These are phyloP conservation scores for Crithidia expoeki DNA, from an alignment of 208 protist species.

Conservation along the genomic window DNA sequence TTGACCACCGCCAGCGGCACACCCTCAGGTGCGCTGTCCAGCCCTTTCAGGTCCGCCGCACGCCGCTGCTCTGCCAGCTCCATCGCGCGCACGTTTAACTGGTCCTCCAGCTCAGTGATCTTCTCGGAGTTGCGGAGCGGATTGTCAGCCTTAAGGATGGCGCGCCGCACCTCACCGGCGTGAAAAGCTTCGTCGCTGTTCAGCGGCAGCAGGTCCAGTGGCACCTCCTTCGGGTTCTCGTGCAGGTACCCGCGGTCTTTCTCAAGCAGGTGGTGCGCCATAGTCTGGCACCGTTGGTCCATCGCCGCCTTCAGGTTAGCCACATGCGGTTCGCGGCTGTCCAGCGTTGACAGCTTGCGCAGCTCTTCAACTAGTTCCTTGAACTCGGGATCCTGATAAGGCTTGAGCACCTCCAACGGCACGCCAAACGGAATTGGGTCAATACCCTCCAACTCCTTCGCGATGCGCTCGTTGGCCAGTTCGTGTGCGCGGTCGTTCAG, in stretches of 20 bases:
- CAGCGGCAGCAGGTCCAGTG: slow-evolving; percentile 43
- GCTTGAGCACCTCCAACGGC: slow-evolving; percentile 47
- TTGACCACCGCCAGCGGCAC: slow-evolving; percentile 50
- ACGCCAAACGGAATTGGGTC: slow-evolving; percentile 41
- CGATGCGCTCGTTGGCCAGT: slow-evolving; percentile 40
- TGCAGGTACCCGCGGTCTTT: slow-evolving; percentile 52
- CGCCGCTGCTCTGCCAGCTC: slow-evolving; percentile 53
- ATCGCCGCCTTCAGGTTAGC: slow-evolving; percentile 38
- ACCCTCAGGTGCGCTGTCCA: slow-evolving; percentile 53
- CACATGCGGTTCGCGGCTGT: slow-evolving; percentile 26
- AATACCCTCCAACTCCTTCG: slow-evolving; percentile 44
- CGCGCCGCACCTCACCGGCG: slow-evolving; percentile 36
- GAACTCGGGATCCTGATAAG: slow-evolving; percentile 43
- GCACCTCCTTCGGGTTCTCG: slow-evolving; percentile 44
- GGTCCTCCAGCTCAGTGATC: slow-evolving; percentile 59
- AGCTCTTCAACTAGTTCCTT: slow-evolving; percentile 29
- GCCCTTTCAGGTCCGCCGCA: slow-evolving; percentile 40
- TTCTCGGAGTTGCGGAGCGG: slow-evolving; percentile 42
- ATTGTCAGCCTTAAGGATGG: slow-evolving; percentile 30
- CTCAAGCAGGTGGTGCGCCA: slow-evolving; percentile 53
- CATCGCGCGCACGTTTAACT: slow-evolving; percentile 63
- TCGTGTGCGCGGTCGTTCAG: slow-evolving; percentile 54
- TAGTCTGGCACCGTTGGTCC: slow-evolving; percentile 56
- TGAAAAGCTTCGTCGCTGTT: slow-evolving; percentile 38
- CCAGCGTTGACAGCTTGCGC: slow-evolving; percentile 23